Evolutionary conservation across 2,329 filamentous ascomycete genomes (phyloP), one percentile per base, ranked within the genome.

Genomic region (Diaporthe destruens): DNA sequence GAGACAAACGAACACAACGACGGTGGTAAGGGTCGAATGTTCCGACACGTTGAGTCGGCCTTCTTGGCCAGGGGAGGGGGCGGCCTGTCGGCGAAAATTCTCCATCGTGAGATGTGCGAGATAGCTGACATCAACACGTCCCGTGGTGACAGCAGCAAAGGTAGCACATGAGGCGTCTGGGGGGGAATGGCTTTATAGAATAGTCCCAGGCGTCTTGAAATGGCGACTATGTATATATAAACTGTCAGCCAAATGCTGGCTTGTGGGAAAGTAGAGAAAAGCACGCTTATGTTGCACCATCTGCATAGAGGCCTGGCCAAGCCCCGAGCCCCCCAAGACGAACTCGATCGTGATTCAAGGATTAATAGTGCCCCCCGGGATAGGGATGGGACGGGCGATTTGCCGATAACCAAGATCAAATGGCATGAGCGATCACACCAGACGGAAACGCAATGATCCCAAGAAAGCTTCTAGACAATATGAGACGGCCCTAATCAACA

Each of bases 1-100:
- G 11, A 71, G 49, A 25, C 69, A 71, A 7, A 39, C 32, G 39
- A 71, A 66, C n/a, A 71, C 69, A 20, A 71, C 69, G 2, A 32
- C 59, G 6, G 61, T 55, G 23, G 61, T 54, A n/a, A 71, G 49
- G 4, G 54, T 54, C 3, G 57, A 59, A 20, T 69, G 42, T 12
- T 65, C 57, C 42, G 57, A 54, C 12, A 23, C 18, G 20, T 42
- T 55, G 29, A 66, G 59, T 42, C n/a, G 5, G 39, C 67, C 67
- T 20, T 69, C 67, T 56, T 59, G 51, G 23, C 39, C 53, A 29
- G 67, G 39, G 55, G 32, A 29, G 47, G n/a, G 20, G 7, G 36
- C 32, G 47, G 61, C 53, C 29, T 39, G 47, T 32, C 29, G 61
- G 32, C 61, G 61, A 20, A 36, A 20, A 53, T 25, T 6, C 12